Conservation (phyloP, 345 rosid genomes). For the Diplotaxis tenuifolia region DNA sequence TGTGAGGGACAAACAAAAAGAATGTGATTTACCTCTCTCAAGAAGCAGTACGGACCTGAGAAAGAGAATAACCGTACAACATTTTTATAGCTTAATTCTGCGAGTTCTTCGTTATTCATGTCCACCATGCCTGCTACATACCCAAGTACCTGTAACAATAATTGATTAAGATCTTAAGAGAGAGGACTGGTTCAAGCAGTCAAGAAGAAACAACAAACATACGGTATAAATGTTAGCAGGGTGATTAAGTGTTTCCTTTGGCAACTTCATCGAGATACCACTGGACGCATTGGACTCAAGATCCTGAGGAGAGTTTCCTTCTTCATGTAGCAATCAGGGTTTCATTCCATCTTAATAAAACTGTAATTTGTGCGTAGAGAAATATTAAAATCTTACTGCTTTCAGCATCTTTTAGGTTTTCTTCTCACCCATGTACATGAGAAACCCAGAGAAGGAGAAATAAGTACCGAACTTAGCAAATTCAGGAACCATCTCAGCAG, state of each 20-base stretch:
- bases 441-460: conserved; percentile 89
- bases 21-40: conserved; percentile 18
- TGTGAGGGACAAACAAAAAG: background rate
- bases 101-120: conserved; percentile 65
- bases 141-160: conserved; percentile 50
- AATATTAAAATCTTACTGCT: conserved; percentile 43
- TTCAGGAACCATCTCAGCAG: conserved; percentile 97
- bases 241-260: conserved; percentile 70
- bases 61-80: conserved; percentile 64
- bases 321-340: conserved; percentile 38
- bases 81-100: conserved; percentile 56
- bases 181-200: too few relatives aligned
- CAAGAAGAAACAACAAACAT: conserved; percentile 37
- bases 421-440: conserved; percentile 67
- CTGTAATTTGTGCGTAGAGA: conserved; percentile 11
- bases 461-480: conserved; percentile 82
- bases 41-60: conserved; percentile 43
- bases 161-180: background rate
- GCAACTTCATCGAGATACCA: conserved; percentile 38
- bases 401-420: conserved; percentile 77
- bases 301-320: conserved; percentile 31
- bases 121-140: conserved; percentile 69
- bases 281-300: conserved; percentile 24
- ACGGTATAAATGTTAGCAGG: conserved; percentile 77
- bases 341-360: background rate